These are phyloP conservation scores for Saccharomyces mikatae DNA, from an alignment of 805 yeast species.

Conservation along the genomic window DNA sequence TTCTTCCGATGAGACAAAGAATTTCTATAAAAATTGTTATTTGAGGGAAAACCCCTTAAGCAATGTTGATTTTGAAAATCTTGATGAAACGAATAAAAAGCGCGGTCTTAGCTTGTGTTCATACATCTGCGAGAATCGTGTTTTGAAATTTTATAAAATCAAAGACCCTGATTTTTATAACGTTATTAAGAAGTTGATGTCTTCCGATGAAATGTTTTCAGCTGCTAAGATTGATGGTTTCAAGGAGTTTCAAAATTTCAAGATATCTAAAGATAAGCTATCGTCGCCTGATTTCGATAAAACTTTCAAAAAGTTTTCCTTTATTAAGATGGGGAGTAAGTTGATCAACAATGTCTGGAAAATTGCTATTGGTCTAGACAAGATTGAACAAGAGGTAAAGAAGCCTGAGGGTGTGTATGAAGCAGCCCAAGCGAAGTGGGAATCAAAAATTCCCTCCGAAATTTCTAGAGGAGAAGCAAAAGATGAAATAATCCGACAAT, in stretches of 20 bases:
- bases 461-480: slow-evolving; percentile 5
- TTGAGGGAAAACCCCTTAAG: slow-evolving; percentile 19
- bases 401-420: slow-evolving; percentile 21
- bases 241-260: slow-evolving; percentile 17
- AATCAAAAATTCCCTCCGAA: slow-evolving; percentile 4
- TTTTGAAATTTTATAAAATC: slow-evolving; percentile 16
- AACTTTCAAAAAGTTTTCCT: slow-evolving; percentile 25
- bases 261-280: slow-evolving; percentile 1
- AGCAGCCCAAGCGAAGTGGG: slow-evolving; percentile 10
- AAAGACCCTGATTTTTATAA: slow-evolving; percentile 19
- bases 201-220: slow-evolving; percentile 12
- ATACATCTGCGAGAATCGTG: slow-evolving; percentile 11
- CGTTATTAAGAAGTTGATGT: slow-evolving; percentile 7
- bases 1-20: slow-evolving; percentile 12
- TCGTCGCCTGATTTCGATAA: slow-evolving; percentile 6
- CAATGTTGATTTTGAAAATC: slow-evolving; percentile 4
- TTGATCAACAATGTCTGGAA: slow-evolving; percentile 32
- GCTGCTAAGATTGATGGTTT: slow-evolving; percentile 19
- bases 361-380: slow-evolving; percentile 33
- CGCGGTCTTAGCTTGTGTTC: slow-evolving; percentile 8
- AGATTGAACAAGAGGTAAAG: slow-evolving; percentile 16
- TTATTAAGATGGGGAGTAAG: slow-evolving; percentile 28
- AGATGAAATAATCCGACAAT: slow-evolving; percentile 23
- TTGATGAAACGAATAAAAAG: slow-evolving; percentile 12
- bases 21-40: slow-evolving; percentile 14